Evolutionary conservation across 1,139 yeast genomes (phyloP).

Genomic region (Hyphopichia buzzinii): DNA sequence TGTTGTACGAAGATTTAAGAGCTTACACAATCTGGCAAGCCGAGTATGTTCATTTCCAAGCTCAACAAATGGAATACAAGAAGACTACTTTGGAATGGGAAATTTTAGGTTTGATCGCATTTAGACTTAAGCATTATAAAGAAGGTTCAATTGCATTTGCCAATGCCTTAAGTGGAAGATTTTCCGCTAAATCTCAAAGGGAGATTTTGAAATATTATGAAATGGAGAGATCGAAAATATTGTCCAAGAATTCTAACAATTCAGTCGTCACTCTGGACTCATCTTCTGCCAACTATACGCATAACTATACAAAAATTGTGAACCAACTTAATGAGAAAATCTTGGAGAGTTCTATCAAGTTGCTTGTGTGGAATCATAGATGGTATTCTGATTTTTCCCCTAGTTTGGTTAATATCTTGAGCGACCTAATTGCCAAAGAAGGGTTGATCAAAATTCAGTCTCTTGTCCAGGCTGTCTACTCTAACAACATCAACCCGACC

Average conservation of each 20-base stretch:
- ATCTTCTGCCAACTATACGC: conserved; percentile 17
- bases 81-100: conserved; percentile 95
- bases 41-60: conserved; percentile 61
- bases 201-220: conserved; percentile 69
- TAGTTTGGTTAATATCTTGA: conserved; percentile 51
- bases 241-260: conserved; percentile 27
- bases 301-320: conserved; percentile 40
- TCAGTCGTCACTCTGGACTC: conserved; percentile 12
- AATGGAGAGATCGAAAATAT: conserved; percentile 40
- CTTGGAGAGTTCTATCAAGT: conserved; percentile 68
- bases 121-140: conserved; percentile 71
- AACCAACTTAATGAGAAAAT: conserved; percentile 58
- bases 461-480: conserved; percentile 71
- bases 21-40: conserved; percentile 92
- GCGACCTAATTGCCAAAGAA: conserved; percentile 66
- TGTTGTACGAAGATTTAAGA: conserved; percentile 83
- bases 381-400: conserved; percentile 95
- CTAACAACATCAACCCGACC: conserved; percentile 31
- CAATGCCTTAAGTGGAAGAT: conserved; percentile 71
- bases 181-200: conserved; percentile 77
- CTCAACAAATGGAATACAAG: conserved; percentile 69
- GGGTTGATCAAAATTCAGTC: conserved; percentile 76
- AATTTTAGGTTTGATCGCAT: conserved; percentile 77
- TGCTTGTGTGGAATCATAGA: conserved; percentile 93
- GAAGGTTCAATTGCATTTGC: conserved; percentile 85